Conservation (phyloP, 495 filamentous ascomycete genomes). For the Opeltia flavorubescens region DNA sequence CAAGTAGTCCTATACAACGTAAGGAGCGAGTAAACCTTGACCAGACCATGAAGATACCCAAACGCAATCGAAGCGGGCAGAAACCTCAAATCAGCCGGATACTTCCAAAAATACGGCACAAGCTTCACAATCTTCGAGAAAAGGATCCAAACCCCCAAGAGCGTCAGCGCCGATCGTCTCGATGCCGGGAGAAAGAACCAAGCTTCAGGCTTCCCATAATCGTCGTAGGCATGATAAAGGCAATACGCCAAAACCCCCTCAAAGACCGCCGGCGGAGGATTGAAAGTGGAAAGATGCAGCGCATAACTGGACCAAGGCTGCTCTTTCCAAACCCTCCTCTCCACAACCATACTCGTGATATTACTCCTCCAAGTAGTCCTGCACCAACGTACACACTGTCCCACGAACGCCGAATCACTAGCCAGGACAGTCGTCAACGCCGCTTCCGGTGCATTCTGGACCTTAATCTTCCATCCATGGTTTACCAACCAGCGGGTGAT, state of each 20-base stretch:
- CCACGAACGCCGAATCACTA: constrained; percentile 37
- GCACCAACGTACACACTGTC: constrained; percentile 45
- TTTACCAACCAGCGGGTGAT: constrained; percentile 47
- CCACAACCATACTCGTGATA: not conserved
- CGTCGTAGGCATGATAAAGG: not conserved
- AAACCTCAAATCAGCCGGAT: constrained; percentile 41
- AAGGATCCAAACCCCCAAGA: constrained; percentile 24
- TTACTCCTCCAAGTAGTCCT: constrained; percentile 57
- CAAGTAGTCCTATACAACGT: constrained; percentile 22
- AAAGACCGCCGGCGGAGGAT: not conserved
- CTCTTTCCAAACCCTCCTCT: not conserved
- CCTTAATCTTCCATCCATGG: constrained; percentile 41
- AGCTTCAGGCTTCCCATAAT: constrained; percentile 6
- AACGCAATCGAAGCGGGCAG: constrained; percentile 42
- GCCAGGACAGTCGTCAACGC: constrained; percentile 48
- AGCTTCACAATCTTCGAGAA: constrained; percentile 48
- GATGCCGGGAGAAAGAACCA: constrained; percentile 24
- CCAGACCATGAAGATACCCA: constrained; percentile 44
- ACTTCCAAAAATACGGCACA: constrained; percentile 39
- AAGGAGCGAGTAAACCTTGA: constrained; percentile 48
- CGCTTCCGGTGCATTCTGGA: constrained; percentile 44
- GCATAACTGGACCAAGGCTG: constrained; percentile 5
- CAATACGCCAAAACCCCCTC: constrained; percentile 1
- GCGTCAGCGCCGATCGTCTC: constrained; percentile 26
- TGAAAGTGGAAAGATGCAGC: constrained; percentile 2